phyloP scores from a whole-genome alignment of 1,139 yeast genomes.

The Wickerhamomyces sp. region DNA sequence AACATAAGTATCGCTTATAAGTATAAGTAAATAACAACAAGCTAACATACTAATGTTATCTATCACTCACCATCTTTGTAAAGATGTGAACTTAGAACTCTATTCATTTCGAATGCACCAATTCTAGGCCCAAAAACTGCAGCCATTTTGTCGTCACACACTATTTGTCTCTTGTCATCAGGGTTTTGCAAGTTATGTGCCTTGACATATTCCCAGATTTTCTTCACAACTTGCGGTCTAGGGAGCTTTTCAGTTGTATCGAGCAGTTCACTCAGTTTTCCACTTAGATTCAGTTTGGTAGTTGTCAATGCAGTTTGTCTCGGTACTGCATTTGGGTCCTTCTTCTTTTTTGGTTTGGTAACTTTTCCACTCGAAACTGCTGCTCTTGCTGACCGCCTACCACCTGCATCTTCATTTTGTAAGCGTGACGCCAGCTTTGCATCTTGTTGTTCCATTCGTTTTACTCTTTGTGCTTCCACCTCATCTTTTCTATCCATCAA shows the following conservation, averaged over 20 bases:
- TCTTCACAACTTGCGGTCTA: constrained; percentile 69
- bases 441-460: constrained; percentile 29
- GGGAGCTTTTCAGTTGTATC: constrained; percentile 41
- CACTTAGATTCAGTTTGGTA: constrained; percentile 38
- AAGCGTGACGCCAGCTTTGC: constrained; percentile 24
- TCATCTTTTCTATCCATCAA: constrained; percentile 37
- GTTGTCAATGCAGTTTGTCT: constrained; percentile 18
- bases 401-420: constrained; percentile 9
- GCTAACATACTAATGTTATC: not conserved
- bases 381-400: constrained; percentile 11
- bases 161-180: constrained; percentile 56
- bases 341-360: constrained; percentile 12
- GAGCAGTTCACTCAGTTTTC: constrained; percentile 44
- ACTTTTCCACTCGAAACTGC: constrained; percentile 10
- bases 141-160: constrained; percentile 62
- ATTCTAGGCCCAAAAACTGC: constrained; percentile 57
- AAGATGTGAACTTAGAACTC: constrained; percentile 51
- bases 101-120: constrained; percentile 68
- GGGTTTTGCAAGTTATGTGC: constrained; percentile 64
- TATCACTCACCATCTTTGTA: constrained; percentile 37
- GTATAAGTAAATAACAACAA: too few species aligned
- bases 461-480: constrained; percentile 26
- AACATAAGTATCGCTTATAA: too few species aligned
- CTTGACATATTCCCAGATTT: constrained; percentile 72
- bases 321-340: constrained; percentile 6